Evolutionary conservation across 1,284 basidiomycete genomes (phyloP), one percentile per base, ranked within the genome.

Genomic region (Sparassis latifolia): DNA sequence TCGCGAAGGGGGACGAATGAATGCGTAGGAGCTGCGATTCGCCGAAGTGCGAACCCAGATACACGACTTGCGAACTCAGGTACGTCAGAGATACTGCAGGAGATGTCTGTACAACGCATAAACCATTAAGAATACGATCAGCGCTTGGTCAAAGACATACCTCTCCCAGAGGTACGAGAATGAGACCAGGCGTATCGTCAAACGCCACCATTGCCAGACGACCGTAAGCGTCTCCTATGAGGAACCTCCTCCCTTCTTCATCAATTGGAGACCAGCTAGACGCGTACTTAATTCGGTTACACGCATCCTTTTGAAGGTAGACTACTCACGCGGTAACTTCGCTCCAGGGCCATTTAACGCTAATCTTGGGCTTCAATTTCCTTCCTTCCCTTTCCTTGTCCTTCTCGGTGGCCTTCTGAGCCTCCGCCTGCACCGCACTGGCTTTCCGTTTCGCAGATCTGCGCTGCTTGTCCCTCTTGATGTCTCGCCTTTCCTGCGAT

Each of bases 221-320:
- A 12, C 93, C 93, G 59, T 78, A 88, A n/a, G 74, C 73, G 60
- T 96, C 93, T 1, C 89, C 88, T 10, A 95, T 67, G 12, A 96
- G 64, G 50, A 84, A 79, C 38, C 77, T 72, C 10, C 71, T 63
- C 10, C 72, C 64, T 39, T 69, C 68, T 27, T 66, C 64, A 45
- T 77, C 77, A 32, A 80, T 59, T 4, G 67, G 54, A 55, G 75
- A 79, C 65, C 77, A 78, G 42, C 82, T 88, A 45, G 3, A 47
- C 2, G 47, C 44, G 37, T 42, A 39, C 35, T 59, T 52, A 10
- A 48, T 33, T 47, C 30, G 42, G 41, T 44, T 40, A n/a, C 33
- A 33, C 20, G 44, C 30, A 42, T 42, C 35, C 31, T 47, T 28
- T 53, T 33, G 6, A 7, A 39, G 35, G 39, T 10, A 32, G 41